A percentile compares a stretch with the other conserved stretches of the same genome.
Evolutionary conservation across 2,329 filamentous ascomycete genomes (phyloP).

Genomic region (Fusarium aywerte): DNA sequence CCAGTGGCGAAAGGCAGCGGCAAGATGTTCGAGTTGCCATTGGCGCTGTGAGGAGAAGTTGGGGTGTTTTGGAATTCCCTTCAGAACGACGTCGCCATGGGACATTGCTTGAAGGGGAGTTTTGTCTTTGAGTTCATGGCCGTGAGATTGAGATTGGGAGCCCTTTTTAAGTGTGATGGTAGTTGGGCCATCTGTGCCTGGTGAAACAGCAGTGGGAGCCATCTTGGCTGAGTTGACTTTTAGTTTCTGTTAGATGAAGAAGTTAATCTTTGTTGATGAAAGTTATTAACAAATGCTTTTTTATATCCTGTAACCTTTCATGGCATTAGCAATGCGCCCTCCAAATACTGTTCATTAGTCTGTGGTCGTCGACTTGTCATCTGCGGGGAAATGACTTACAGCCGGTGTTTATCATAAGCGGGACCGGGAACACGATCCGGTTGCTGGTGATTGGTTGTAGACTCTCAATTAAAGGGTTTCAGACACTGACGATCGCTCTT

Average conservation of each 20-base stretch:
- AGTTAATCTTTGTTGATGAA: neutral
- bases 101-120: constrained; percentile 45
- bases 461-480: neutral
- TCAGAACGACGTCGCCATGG: constrained; percentile 40
- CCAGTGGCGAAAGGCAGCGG: constrained; percentile 75
- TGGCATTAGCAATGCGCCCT: constrained; percentile 24
- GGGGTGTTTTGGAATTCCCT: constrained; percentile 41
- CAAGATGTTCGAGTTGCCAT: constrained; percentile 67
- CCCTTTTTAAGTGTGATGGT: constrained; percentile 22
- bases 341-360: constrained; percentile 13
- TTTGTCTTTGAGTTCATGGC: constrained; percentile 40
- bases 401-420: constrained; percentile 15
- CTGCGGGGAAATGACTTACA: constrained; percentile 13
- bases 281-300: fast-evolving
- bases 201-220: neutral
- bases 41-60: constrained; percentile 44
- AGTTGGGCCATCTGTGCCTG: neutral
- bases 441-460: neutral
- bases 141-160: constrained; percentile 33
- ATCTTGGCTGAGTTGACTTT: neutral
- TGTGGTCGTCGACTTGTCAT: neutral
- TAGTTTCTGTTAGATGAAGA: neutral
- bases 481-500: neutral
- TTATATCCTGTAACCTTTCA: neutral
- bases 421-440: constrained; percentile 2